phyloP scores from a whole-genome alignment of 345 rosid genomes.

The Acer negundo region DNA sequence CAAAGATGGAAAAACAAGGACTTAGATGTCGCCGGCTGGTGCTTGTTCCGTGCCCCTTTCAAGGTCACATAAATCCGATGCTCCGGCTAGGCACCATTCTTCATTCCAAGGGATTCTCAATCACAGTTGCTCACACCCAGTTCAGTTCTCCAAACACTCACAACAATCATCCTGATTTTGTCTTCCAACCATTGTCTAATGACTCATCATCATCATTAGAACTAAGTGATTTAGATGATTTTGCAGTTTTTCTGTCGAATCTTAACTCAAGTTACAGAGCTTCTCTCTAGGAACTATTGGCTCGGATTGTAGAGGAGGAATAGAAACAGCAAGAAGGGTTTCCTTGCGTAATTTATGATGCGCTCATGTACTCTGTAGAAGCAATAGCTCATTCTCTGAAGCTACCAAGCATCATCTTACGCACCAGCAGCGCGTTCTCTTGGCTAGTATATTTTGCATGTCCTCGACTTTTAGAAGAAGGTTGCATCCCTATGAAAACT shows the following conservation, averaged over 20 bases:
- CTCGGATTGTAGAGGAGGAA: not conserved
- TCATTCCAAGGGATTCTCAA: conserved; percentile 6
- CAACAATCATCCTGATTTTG: conserved; percentile 6
- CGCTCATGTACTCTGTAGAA: conserved; percentile 22
- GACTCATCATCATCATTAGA: not conserved
- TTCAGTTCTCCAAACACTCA: not conserved
- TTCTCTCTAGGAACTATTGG: conserved; percentile 14
- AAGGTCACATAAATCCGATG: conserved; percentile 29
- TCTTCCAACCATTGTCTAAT: not conserved
- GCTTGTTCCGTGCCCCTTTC: conserved; percentile 23
- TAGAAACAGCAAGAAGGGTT: not conserved
- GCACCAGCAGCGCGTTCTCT: conserved; percentile 15
- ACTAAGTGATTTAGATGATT: not conserved
- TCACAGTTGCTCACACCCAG: conserved; percentile 5
- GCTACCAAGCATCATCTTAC: conserved; percentile 19
- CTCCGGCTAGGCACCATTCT: conserved; percentile 19
- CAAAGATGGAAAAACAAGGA: not conserved
- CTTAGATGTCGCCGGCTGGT: conserved; percentile 2
- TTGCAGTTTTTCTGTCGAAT: not conserved
- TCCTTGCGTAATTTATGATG: conserved; percentile 14
- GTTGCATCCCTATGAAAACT: conserved; percentile 23
- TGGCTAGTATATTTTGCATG: not conserved
- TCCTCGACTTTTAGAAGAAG: conserved; percentile 22
- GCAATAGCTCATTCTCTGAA: conserved; percentile 7
- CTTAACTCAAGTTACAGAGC: conserved; percentile 12